Conservation (phyloP, 139 green algal species). For the Chlamydomonas incerta region DNA sequence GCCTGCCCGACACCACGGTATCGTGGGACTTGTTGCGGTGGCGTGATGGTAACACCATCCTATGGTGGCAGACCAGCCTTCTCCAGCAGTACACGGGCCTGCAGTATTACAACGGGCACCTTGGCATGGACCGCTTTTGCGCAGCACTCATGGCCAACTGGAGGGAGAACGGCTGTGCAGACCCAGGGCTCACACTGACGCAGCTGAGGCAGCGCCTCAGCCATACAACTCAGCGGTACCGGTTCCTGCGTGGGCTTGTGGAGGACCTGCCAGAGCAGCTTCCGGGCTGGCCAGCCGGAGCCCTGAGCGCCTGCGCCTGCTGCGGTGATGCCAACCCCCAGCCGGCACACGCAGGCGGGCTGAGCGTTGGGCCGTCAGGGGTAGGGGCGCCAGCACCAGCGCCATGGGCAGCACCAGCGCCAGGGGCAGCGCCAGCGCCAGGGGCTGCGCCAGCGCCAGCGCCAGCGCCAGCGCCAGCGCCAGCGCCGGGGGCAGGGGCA, state of each 20-base stretch:
- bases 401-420: neutral
- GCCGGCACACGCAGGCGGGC: neutral
- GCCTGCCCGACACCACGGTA: neutral
- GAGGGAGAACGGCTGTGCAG: neutral
- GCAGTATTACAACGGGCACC: neutral
- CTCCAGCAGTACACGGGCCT: neutral
- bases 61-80: neutral
- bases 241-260: neutral
- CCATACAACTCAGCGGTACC: neutral
- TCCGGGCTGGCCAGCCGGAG: neutral
- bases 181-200: neutral
- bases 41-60: neutral
- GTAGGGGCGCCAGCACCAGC: no score
- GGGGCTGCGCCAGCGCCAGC: no score
- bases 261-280: neutral
- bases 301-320: neutral
- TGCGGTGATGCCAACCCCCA: neutral
- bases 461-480: neutral
- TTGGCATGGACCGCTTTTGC: neutral
- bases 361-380: no score
- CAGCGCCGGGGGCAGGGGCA: neutral
- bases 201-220: neutral
- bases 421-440: no score
- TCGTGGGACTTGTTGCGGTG: neutral
- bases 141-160: neutral